These are phyloP conservation scores for Linnemannia hyalina DNA, from an alignment of 192 early-diverging fungal genomes.

Conservation along the genomic window DNA sequence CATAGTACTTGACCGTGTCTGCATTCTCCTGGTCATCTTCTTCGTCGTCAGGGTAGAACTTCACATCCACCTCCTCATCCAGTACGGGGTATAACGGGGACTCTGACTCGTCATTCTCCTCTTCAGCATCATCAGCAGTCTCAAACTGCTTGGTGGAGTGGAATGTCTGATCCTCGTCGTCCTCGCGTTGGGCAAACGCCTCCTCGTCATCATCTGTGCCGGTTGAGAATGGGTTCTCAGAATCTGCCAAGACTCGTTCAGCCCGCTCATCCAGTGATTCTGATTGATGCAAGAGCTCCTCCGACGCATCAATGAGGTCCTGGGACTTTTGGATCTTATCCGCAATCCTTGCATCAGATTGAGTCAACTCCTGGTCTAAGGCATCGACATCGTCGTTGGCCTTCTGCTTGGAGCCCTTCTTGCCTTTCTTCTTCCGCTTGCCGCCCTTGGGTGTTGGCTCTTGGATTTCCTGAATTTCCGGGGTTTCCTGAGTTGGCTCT, in stretches of 20 bases:
- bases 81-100: neutral
- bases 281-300: constrained; percentile 13
- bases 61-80: constrained; percentile 10
- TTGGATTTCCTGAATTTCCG: neutral
- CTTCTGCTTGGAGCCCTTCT: constrained; percentile 13
- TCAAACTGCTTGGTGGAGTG: constrained; percentile 32
- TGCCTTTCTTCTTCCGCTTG: constrained; percentile 33
- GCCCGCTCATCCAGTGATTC: neutral
- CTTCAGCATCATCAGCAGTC: neutral
- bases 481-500: neutral
- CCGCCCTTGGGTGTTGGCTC: constrained; percentile 10
- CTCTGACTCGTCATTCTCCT: neutral
- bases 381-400: constrained; percentile 12
- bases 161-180: constrained; percentile 33
- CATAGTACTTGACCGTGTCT: constrained; percentile 41
- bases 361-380: neutral
- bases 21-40: constrained; percentile 24
- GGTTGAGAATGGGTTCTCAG: neutral
- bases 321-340: constrained; percentile 26
- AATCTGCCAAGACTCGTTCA: neutral
- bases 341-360: constrained; percentile 17
- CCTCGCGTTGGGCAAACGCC: neutral
- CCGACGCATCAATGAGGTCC: constrained; percentile 26
- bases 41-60: constrained; percentile 13
- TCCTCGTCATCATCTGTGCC: constrained; percentile 7